Evolutionary conservation across 306 rosid genomes (phyloP).

Genomic region (Pyrus bretschneideri): DNA sequence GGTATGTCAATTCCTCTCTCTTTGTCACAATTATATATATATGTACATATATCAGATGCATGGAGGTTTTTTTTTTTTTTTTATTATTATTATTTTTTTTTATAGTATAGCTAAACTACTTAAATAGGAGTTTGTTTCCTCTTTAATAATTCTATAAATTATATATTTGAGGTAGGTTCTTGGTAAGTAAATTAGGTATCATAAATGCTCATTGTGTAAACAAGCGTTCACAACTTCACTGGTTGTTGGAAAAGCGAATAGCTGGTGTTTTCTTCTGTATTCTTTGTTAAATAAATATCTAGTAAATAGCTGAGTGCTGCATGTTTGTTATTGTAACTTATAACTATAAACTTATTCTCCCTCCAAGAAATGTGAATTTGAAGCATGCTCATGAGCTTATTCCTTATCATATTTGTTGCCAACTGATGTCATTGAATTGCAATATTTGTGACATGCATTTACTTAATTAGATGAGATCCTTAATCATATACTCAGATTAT

Average conservation of each 20-base stretch:
- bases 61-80: no score
- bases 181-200: background rate
- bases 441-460: background rate
- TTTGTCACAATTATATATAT: background rate
- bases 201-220: background rate
- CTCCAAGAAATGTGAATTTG: background rate
- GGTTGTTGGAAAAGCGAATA: background rate
- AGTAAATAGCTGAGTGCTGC: background rate
- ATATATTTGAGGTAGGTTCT: background rate
- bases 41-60: background rate
- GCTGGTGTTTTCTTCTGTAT: background rate
- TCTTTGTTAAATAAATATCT: background rate
- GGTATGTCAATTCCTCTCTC: constrained; percentile 31
- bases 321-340: background rate
- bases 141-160: background rate
- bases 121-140: background rate
- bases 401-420: background rate
- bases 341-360: background rate
- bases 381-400: background rate
- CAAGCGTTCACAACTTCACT: background rate
- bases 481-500: background rate
- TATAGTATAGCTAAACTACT: background rate
- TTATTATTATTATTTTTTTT: no score
- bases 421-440: background rate
- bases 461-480: background rate